phyloP scores from a whole-genome alignment of 805 yeast species.

The Deakozyma indianensis region DNA sequence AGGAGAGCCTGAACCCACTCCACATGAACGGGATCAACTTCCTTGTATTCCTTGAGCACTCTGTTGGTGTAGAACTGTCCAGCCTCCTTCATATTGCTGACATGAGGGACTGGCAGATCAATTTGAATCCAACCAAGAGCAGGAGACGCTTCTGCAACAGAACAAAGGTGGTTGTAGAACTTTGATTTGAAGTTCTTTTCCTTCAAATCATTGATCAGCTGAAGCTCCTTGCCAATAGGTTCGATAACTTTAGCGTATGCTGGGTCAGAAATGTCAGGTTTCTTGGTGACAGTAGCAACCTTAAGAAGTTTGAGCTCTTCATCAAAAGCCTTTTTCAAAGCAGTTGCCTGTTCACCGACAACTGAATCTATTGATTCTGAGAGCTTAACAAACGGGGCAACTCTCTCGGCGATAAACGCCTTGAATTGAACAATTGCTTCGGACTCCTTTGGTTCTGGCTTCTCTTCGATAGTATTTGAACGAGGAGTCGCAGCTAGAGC shows the following conservation, averaged over 20 bases:
- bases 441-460: background rate
- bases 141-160: constrained; percentile 81
- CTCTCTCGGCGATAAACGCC: constrained; percentile 18
- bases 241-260: constrained; percentile 39
- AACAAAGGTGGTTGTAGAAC: constrained; percentile 55
- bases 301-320: constrained; percentile 45
- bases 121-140: constrained; percentile 83
- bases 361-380: constrained; percentile 12
- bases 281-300: constrained; percentile 44
- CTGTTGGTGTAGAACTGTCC: constrained; percentile 92
- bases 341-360: constrained; percentile 13
- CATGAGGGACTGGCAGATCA: constrained; percentile 50
- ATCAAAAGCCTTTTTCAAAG: constrained; percentile 33
- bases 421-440: constrained; percentile 1
- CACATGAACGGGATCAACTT: constrained; percentile 48
- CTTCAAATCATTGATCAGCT: constrained; percentile 45
- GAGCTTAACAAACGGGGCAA: constrained; percentile 18
- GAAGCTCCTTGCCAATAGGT: constrained; percentile 55
- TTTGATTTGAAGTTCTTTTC: constrained; percentile 62
- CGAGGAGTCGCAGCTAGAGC: constrained; percentile 1
- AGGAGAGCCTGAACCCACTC: constrained; percentile 70
- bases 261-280: constrained; percentile 47
- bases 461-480: background rate
- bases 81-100: constrained; percentile 77
- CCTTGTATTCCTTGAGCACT: constrained; percentile 72